Percentiles rank a stretch among this genome's conserved stretches.
Evolutionary conservation across 1,284 basidiomycete species (phyloP).

Genomic region (Cutaneotrichosporon dermatis): DNA sequence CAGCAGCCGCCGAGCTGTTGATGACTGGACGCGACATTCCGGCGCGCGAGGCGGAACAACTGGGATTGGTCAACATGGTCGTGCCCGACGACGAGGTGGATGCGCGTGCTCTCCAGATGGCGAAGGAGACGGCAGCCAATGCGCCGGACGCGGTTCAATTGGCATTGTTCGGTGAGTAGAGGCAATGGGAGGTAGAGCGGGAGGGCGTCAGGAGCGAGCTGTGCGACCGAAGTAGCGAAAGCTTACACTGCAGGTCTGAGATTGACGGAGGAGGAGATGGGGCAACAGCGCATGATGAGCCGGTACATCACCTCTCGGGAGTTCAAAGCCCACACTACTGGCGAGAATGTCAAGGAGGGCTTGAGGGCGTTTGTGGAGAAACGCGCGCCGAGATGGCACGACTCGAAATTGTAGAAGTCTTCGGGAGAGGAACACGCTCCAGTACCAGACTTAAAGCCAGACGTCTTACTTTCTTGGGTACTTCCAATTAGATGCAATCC

Average conservation of each 20-base stretch:
- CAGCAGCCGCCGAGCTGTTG: conserved; percentile 13
- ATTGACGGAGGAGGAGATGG: conserved; percentile 9
- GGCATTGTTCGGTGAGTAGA: conserved; percentile 4
- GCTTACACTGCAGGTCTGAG: conserved; percentile 6
- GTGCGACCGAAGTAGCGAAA: no score
- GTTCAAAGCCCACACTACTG: neutral
- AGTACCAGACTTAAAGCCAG: no score
- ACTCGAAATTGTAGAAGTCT: conserved; percentile 11
- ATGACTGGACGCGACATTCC: conserved; percentile 17
- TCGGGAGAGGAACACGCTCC: no score
- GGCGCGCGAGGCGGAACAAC: conserved; percentile 6
- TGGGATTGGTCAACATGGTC: conserved; percentile 11
- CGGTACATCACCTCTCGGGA: conserved; percentile 3
- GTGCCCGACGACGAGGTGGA: conserved; percentile 18
- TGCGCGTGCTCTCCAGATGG: conserved; percentile 7
- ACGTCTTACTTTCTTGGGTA: no score
- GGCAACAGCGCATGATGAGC: conserved; percentile 13
- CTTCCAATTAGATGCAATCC: no score
- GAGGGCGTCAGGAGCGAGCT: neutral
- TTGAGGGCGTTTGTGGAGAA: conserved; percentile 18
- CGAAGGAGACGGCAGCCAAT: conserved; percentile 11
- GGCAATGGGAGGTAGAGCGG: neutral
- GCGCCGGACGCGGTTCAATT: conserved; percentile 12
- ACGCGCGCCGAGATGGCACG: conserved; percentile 12
- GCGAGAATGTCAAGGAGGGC: conserved; percentile 15